Base-by-base conservation (phyloP, 2,329 filamentous ascomycete species). In the Colletotrichum cereale region DNA sequence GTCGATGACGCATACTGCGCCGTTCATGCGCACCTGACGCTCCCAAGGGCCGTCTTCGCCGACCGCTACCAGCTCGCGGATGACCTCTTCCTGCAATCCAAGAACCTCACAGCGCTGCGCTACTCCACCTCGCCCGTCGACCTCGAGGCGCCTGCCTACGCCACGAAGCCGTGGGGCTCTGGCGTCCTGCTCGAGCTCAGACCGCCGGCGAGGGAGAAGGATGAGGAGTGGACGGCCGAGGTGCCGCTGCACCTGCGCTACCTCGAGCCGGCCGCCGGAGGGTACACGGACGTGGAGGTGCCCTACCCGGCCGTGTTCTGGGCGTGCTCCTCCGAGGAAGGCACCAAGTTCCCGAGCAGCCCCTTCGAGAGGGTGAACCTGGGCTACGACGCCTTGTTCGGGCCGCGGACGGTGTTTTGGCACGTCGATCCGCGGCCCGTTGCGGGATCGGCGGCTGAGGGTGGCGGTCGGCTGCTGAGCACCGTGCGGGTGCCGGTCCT, bases 241-340 rank as follows among this genome's bases (percentile, higher is more conserved):
- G 88, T 98, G 44, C 95, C 96, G 0, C 86, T 97, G 18, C 96
- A 98, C 78, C 86, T 97, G 3, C 92, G 96, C 40, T 98, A 98
- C 79, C 86, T 97, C 5, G 82, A 86, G 7, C 93, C 93, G 0
- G 85, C 86, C 0, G 79, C 81, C 53, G 85, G 85, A 3, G 91
- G 91, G 3, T 85, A 89, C 73, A 80, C 82, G 2, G 75, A 85
- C 5, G 80, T 91, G 1, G 83, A 89, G n/a, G 80, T 96, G 0
- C 93, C 96, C 0, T 95, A 92, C 84, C 96, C 96, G 0, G 88
- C 89, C 0, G 88, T 98, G 0, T 98, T 98, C 84, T 98, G 95
- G 95, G 94, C 95, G 0, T 98, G 96, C 78, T 86, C 88, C 10
- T 88, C 91, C 0, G 87, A 89, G 12, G 87, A 89, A 62, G 89